phyloP scores from a whole-genome alignment of 2,329 filamentous ascomycete species.

The Lasiodiplodia theobromae region DNA sequence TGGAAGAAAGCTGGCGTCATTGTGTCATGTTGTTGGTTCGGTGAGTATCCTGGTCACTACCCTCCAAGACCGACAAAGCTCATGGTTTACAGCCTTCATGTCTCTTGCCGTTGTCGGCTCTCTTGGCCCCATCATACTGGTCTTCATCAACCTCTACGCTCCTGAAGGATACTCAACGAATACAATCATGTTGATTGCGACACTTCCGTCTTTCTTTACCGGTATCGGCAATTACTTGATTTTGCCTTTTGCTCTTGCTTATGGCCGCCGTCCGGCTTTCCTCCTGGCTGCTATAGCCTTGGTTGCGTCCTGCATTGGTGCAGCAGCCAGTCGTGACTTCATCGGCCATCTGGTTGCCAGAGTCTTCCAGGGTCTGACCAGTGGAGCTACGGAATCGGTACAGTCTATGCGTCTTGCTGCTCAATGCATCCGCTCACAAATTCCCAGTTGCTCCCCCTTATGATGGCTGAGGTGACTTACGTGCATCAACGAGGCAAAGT shows the following conservation, averaged over 20 bases:
- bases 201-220: not conserved
- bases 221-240: not conserved
- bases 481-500: slow-evolving; percentile 48
- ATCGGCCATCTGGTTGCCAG: not conserved
- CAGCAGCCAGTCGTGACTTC: not conserved
- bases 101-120: slow-evolving; percentile 2
- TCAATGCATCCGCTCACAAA: slow-evolving; percentile 33
- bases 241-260: slow-evolving; percentile 49
- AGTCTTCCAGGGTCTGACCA: not conserved
- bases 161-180: slow-evolving; percentile 5
- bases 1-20: slow-evolving; percentile 37
- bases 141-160: slow-evolving; percentile 4
- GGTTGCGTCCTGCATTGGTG: slow-evolving; percentile 35
- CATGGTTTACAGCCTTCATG: not conserved
- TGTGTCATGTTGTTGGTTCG: slow-evolving; percentile 42
- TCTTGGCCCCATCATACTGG: slow-evolving; percentile 8
- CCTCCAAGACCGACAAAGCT: not conserved
- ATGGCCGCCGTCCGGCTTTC: slow-evolving; percentile 48
- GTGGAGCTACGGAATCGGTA: not conserved
- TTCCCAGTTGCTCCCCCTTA: slow-evolving; percentile 50
- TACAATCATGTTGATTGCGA: not conserved
- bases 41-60: slow-evolving; percentile 26
- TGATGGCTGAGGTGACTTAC: slow-evolving; percentile 51
- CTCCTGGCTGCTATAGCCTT: slow-evolving; percentile 46
- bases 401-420: too few species aligned